phyloP scores from a whole-genome alignment of 768 basidiomycete genomes.

The Grammothele lineata region DNA sequence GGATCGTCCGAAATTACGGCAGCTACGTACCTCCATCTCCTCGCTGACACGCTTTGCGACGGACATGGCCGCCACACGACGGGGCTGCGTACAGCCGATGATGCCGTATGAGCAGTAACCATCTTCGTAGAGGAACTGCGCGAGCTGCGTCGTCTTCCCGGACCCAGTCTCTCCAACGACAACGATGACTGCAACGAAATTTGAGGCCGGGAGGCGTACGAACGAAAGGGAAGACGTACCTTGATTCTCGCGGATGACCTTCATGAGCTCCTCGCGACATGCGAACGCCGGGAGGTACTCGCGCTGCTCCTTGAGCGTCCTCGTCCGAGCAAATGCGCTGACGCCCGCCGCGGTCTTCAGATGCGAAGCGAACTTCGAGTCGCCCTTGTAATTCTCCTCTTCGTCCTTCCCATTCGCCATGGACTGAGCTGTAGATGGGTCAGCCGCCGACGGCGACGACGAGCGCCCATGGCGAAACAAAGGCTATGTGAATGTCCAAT shows the following conservation, averaged over 20 bases:
- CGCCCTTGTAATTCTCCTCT: constrained; percentile 80
- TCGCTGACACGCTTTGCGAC: constrained; percentile 99
- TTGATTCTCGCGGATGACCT: constrained; percentile 90
- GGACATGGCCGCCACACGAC: constrained; percentile 99
- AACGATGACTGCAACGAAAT: constrained; percentile 62
- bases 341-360: constrained; percentile 75
- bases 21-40: constrained; percentile 84
- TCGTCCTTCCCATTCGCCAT: constrained; percentile 42
- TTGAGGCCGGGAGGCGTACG: neutral
- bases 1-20: too few species aligned
- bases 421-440: constrained; percentile 41
- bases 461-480: constrained; percentile 17
- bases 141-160: constrained; percentile 95
- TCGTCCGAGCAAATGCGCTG: constrained; percentile 73
- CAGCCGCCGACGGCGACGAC: too few species aligned
- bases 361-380: constrained; percentile 96
- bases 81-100: constrained; percentile 95
- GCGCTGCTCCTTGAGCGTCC: constrained; percentile 90
- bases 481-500: constrained; percentile 81
- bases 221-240: constrained; percentile 54
- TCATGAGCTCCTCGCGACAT: constrained; percentile 89
- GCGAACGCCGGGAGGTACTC: constrained; percentile 98
- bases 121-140: constrained; percentile 96
- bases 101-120: constrained; percentile 89
- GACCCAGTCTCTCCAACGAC: constrained; percentile 99